These are phyloP conservation scores for Rugonectria rugulosa DNA, from an alignment of 2,329 filamentous ascomycete genomes.

Conservation along the genomic window DNA sequence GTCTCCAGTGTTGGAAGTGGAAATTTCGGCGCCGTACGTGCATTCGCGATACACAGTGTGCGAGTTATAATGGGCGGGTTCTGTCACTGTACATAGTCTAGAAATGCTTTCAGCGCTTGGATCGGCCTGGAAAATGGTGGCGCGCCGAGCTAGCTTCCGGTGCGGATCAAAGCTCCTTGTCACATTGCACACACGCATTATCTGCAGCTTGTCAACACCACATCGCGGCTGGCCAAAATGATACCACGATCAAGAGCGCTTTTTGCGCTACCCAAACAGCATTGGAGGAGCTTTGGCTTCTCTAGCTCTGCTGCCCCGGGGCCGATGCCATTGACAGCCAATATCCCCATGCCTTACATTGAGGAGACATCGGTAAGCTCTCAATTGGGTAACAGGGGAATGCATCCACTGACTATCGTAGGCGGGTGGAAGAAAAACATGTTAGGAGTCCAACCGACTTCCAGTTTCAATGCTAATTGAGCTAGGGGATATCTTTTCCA, in stretches of 20 bases:
- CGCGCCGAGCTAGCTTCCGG: slow-evolving; percentile 24
- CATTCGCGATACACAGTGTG: too few species aligned
- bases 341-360: slow-evolving; percentile 68
- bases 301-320: slow-evolving; percentile 41
- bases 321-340: slow-evolving; percentile 42
- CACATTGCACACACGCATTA: slow-evolving; percentile 20
- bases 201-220: slow-evolving; percentile 3
- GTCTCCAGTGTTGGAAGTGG: slow-evolving; percentile 18
- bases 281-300: slow-evolving; percentile 54
- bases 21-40: too few species aligned
- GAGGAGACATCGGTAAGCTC: slow-evolving; percentile 51
- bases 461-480: slow-evolving; percentile 25
- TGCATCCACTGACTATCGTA: slow-evolving; percentile 52
- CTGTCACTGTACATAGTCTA: too few species aligned
- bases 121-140: slow-evolving; percentile 28
- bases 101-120: slow-evolving; percentile 2
- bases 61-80: too few species aligned
- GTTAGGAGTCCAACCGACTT: slow-evolving; percentile 52
- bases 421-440: slow-evolving; percentile 80
- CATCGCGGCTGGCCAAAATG: slow-evolving; percentile 33
- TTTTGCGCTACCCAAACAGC: slow-evolving; percentile 44
- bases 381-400: neutral
- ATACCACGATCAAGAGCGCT: slow-evolving; percentile 41
- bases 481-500: slow-evolving; percentile 82
- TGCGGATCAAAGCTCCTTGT: slow-evolving; percentile 27